Conservation (phyloP, 1,284 basidiomycete species). For the Coniophora puteana region DNA sequence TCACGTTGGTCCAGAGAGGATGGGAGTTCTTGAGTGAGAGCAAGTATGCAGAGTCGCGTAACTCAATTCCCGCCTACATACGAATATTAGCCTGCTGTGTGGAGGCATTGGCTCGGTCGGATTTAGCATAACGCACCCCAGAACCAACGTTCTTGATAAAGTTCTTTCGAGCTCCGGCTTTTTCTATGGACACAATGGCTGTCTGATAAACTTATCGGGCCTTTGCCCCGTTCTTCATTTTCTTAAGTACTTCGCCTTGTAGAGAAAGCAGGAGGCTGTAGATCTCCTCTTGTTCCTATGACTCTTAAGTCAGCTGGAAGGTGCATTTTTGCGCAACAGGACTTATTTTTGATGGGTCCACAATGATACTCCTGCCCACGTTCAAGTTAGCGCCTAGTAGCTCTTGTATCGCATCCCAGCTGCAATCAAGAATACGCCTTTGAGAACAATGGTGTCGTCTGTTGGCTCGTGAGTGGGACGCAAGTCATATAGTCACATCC, state of each 20-base stretch:
- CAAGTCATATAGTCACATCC: constrained; percentile 93
- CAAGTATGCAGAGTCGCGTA: constrained; percentile 85
- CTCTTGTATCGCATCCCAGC: constrained; percentile 92
- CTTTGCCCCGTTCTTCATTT: constrained; percentile 79
- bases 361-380: constrained; percentile 90
- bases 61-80: constrained; percentile 86
- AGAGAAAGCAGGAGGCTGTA: constrained; percentile 79
- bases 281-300: constrained; percentile 84
- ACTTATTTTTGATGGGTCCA: constrained; percentile 84
- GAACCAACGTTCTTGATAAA: constrained; percentile 93
- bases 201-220: constrained; percentile 81
- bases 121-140: constrained; percentile 50
- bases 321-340: no score
- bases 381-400: constrained; percentile 93
- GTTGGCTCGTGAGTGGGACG: constrained; percentile 85
- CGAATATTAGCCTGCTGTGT: no score
- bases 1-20: constrained; percentile 76
- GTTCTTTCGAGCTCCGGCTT: constrained; percentile 76
- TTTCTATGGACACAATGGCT: constrained; percentile 75
- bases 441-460: constrained; percentile 80
- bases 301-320: constrained; percentile 9
- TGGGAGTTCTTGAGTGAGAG: constrained; percentile 80
- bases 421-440: constrained; percentile 86
- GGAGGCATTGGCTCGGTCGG: no score
- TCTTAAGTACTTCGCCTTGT: constrained; percentile 73